Evolutionary conservation across 352 stramenopile genomes (phyloP), one percentile per base, ranked within the genome.

Genomic region (Globisporangium heterothallicum): DNA sequence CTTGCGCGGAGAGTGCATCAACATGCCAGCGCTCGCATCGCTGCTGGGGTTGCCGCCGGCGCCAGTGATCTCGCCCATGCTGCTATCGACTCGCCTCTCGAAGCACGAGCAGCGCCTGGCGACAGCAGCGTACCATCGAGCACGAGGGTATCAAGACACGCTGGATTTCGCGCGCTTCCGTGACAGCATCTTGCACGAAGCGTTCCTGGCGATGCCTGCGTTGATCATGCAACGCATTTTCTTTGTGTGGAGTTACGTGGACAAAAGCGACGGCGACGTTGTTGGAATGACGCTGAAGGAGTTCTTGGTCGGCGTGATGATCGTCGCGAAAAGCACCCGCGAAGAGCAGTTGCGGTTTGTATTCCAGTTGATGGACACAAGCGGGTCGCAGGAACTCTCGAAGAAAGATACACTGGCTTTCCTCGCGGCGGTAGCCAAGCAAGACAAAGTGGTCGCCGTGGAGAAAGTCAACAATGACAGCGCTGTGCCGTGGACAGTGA

Each of bases 311-410:
- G 69, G 64, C 24, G 42, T 75, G 9, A 41, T 56, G 35, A 47
- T 65, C 27, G 55, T 59, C 5, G 52, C 29, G 18, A 78, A 72
- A 55, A 61, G 74, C 13, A 66, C 62, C 6, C 66, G 51, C 3
- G 62, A 75, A n/a, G 69, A 83, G 41, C 71, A 74, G 9, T 36
- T 84, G n/a, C 40, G 34, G 22, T 70, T 78, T 35, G 47, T 68
- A 10, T 85, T 74, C 27, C 60, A 71, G 53, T 57, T 80, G 21
- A 66, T 77, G 51, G 60, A 62, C 47, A 27, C 42, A 2, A 27
- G 47, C 14, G 34, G 44, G 2, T 24, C 21, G 0, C 44, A 63
- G 38, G 63, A 65, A 26, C 49, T 71, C n/a, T 42, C 10, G 3
- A 59, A 58, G 34, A 53, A 60, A 6, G 69, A 78, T 18, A 61